Base-by-base conservation (phyloP, 345 rosid genomes). In the Arabidopsis arenosa region DNA sequence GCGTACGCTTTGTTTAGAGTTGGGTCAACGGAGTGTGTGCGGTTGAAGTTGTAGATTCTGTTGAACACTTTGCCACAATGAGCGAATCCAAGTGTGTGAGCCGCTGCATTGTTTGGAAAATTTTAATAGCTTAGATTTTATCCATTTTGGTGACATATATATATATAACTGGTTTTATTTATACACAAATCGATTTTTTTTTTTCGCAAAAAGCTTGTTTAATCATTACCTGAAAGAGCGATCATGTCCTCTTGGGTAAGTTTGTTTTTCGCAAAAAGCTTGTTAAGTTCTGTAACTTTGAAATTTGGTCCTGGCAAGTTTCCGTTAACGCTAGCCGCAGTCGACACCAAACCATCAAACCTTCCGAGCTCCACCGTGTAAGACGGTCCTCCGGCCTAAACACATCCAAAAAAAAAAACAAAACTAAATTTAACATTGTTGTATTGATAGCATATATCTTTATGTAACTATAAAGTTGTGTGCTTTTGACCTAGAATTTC, bases 11-110 rank as follows among this genome's bases (percentile, higher is more conserved):
- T 56, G 90, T 88, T 82, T 13, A 92, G 81, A 2, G 92, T 83
- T 5, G 93, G 91, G 75, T 91, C 97, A 51, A 89, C 87, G 2
- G 81, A 11, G 36, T 48, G 82, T 59, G 72, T 66, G 26, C 64
- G 54, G 83, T 69, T 87, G 81, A 87, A 91, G 72, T 23, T 82
- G 91, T 85, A 86, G 64, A 91, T 85, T 57, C 95, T 77, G 80
- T 84, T 80, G 5, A 79, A 23, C 18, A 91, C 77, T 75, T 76
- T 85, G 83, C 60, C 21, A 63, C 97, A 91, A 58, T 91, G 97
- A 10, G 93, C 83, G 83, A 91, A 89, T 75, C 97, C 97, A 7
- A 91, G 66, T 55, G 88, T 88, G 86, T 91, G 97, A n/a, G 91
- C 97, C 35, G 86, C 97, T 91, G 87, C 74, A 69, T 70, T 6